Conservation (phyloP, 164 flowering plant species). For the Annona cherimola region DNA sequence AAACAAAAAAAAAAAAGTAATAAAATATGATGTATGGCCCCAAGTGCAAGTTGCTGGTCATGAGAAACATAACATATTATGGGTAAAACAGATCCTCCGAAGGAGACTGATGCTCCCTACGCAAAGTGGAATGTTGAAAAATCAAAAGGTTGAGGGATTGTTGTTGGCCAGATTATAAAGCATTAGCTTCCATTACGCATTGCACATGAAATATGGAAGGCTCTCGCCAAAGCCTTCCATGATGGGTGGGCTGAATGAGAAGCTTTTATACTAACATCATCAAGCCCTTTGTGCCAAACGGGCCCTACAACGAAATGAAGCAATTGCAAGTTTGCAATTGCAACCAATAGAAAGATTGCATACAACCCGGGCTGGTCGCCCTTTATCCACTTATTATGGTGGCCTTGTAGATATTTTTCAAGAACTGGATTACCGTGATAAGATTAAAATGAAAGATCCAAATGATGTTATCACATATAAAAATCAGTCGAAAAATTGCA, state of each 20-base stretch:
- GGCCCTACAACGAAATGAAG: too few species aligned
- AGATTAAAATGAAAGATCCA: not conserved
- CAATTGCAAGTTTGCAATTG: too few species aligned
- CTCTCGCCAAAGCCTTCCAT: constrained; percentile 15
- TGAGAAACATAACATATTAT: constrained; percentile 1
- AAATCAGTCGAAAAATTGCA: not conserved
- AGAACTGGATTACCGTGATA: constrained; percentile 13
- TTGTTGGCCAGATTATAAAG: constrained; percentile 1
- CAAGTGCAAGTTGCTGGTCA: not conserved
- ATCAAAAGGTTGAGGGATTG: constrained; percentile 8
- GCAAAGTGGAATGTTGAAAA: constrained; percentile 7
- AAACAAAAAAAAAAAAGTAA: too few species aligned
- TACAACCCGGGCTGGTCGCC: not conserved
- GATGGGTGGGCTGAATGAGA: constrained; percentile 10
- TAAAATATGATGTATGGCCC: not conserved
- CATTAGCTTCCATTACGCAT: not conserved
- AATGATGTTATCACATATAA: not conserved
- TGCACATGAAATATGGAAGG: constrained; percentile 4
- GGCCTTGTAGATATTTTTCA: constrained; percentile 13
- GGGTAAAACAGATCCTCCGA: not conserved
- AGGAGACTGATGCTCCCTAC: constrained; percentile 1
- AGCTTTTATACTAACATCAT: constrained; percentile 12
- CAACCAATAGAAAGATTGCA: too few species aligned
- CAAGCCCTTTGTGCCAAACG: constrained; percentile 3
- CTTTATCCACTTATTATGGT: constrained; percentile 13